A percentile compares a stretch with the other conserved stretches of the same genome.
Conservation (phyloP, 2,329 filamentous ascomycete genomes). For the Cordyceps cicadae region DNA sequence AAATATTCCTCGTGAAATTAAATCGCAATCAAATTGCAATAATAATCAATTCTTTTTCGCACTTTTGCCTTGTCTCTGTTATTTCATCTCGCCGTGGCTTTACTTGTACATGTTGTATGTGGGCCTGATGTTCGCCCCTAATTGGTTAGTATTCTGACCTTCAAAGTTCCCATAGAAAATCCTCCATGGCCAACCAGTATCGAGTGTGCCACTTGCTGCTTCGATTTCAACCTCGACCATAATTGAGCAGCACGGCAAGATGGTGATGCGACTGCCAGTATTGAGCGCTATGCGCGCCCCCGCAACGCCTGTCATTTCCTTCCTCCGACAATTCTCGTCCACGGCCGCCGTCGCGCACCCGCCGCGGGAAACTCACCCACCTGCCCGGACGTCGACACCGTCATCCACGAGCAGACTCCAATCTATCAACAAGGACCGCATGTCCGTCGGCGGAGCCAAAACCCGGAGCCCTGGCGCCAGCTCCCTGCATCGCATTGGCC, state of each 20-base stretch:
- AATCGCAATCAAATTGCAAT: background rate
- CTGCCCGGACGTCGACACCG: constrained; percentile 17
- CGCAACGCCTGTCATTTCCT: constrained; percentile 10
- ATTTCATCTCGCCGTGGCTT: too few species aligned
- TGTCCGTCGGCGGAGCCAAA: constrained; percentile 6
- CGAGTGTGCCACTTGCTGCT: background rate
- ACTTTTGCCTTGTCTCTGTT: background rate
- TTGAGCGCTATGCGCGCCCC: constrained; percentile 18
- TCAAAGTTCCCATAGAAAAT: constrained; percentile 4
- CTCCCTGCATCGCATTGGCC: constrained; percentile 18
- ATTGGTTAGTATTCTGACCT: background rate
- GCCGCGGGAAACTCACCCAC: constrained; percentile 20
- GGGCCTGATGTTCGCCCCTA: background rate
- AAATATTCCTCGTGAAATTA: background rate
- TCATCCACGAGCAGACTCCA: constrained; percentile 14
- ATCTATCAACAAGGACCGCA: constrained; percentile 12
- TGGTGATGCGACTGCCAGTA: constrained; percentile 33
- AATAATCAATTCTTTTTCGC: background rate
- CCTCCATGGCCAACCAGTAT: background rate
- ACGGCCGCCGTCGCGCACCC: constrained; percentile 19
- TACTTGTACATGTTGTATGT: background rate
- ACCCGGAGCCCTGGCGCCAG: background rate
- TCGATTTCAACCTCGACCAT: background rate
- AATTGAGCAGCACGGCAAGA: constrained; percentile 20
- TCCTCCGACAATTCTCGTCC: constrained; percentile 24